Conservation (phyloP, 257 asterid species). For the Jacaranda mimosifolia region DNA sequence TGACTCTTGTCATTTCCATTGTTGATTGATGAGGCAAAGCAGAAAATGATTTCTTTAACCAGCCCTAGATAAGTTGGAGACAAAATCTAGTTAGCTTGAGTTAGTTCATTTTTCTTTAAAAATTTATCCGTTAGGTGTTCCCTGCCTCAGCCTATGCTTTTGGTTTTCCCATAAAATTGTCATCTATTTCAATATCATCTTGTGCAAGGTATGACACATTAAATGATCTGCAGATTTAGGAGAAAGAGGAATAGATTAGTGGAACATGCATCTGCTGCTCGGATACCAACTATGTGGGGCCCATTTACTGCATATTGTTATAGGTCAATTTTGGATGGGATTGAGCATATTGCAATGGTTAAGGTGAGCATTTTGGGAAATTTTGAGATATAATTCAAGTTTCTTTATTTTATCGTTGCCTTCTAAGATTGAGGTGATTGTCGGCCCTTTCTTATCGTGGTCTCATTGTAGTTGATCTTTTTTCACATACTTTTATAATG, state of each 20-base stretch:
- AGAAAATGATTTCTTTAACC: background rate
- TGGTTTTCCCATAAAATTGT: background rate
- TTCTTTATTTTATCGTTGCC: background rate
- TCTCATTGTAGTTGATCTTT: background rate
- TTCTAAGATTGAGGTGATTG: background rate
- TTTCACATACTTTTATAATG: background rate
- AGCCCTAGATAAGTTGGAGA: background rate
- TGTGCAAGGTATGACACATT: background rate
- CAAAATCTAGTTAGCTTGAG: background rate
- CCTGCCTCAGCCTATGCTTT: background rate
- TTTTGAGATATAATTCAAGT: background rate
- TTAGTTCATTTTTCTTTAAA: background rate
- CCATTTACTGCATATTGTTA: constrained; percentile 88
- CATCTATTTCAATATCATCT: background rate
- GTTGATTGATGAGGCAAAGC: background rate
- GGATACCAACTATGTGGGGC: constrained; percentile 95
- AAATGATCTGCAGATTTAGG: constrained; percentile 66
- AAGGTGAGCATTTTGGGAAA: constrained; percentile 59
- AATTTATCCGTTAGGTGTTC: background rate
- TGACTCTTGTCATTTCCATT: background rate
- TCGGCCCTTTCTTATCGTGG: background rate
- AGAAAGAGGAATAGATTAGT: constrained; percentile 86
- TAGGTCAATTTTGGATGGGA: constrained; percentile 84
- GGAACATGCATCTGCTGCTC: constrained; percentile 90
- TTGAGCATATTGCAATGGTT: constrained; percentile 96